Evolutionary conservation across 73 alveolate genomes (phyloP).

Genomic region (Paramecium primaurelia): DNA sequence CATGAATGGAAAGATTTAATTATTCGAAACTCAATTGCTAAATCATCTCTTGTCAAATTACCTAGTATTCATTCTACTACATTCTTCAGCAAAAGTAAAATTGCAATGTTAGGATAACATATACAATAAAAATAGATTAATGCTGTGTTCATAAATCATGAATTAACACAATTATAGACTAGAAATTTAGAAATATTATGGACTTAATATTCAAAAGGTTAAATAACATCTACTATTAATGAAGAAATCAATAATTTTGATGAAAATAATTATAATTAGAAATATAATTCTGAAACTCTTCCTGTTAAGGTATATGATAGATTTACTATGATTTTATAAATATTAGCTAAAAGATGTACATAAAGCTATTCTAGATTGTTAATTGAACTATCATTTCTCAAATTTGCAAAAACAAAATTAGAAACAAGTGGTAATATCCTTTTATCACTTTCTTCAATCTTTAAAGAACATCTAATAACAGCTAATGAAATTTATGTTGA

Average conservation of each 20-base stretch:
- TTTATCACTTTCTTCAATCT: constrained; percentile 61
- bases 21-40: constrained; percentile 74
- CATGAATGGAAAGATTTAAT: constrained; percentile 78
- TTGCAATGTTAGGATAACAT: constrained; percentile 67
- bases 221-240: constrained; percentile 59
- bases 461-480: constrained; percentile 62
- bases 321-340: constrained; percentile 77
- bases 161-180: constrained; percentile 69
- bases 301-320: constrained; percentile 76
- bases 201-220: constrained; percentile 53
- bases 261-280: constrained; percentile 3
- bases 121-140: constrained; percentile 64
- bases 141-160: constrained; percentile 75
- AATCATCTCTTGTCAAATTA: constrained; percentile 67
- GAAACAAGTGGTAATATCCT: constrained; percentile 74
- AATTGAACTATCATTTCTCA: constrained; percentile 80
- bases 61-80: constrained; percentile 63
- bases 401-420: constrained; percentile 75
- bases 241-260: not conserved
- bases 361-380: constrained; percentile 64
- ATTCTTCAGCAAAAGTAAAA: constrained; percentile 77
- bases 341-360: constrained; percentile 82
- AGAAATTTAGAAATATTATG: constrained; percentile 75
- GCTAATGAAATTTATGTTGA: constrained; percentile 62
- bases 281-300: constrained; percentile 16